phyloP scores from a whole-genome alignment of 176 grass and related monocot species.

The Chloris gayana region DNA sequence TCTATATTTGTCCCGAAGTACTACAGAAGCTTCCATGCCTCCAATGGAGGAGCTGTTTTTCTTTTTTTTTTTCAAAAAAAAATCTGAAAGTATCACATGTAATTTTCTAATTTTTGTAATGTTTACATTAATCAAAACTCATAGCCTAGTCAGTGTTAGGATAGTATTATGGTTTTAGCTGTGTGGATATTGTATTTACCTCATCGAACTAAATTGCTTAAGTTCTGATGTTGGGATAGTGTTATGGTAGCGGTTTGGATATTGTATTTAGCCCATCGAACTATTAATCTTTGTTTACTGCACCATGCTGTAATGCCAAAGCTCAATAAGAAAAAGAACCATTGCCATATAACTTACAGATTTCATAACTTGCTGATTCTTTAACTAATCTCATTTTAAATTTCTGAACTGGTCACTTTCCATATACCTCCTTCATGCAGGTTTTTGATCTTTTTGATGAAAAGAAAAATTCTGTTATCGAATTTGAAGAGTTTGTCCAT shows the following conservation, averaged over 20 bases:
- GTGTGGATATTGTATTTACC: background rate
- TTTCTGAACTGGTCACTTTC: background rate
- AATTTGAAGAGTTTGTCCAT: conserved; percentile 69
- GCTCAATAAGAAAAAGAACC: background rate
- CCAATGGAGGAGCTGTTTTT: background rate
- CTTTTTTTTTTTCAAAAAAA: no score
- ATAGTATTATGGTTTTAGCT: background rate
- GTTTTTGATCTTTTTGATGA: conserved; percentile 79
- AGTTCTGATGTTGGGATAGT: background rate
- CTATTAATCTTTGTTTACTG: background rate
- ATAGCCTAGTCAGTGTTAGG: background rate
- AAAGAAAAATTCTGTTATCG: conserved; percentile 72
- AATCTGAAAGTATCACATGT: background rate
- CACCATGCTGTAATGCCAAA: background rate
- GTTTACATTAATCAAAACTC: no score
- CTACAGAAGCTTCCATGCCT: conserved; percentile 10
- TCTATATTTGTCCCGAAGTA: conserved; percentile 3
- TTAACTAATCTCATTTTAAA: background rate
- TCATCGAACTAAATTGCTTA: background rate
- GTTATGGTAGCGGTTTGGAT: background rate
- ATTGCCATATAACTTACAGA: background rate
- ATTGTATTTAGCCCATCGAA: background rate
- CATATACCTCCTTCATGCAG: conserved; percentile 23
- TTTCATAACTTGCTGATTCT: background rate
- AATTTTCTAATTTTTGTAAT: no score